These are phyloP conservation scores for Dissophora ornata DNA, from an alignment of 192 early-diverging fungal species.

Conservation along the genomic window DNA sequence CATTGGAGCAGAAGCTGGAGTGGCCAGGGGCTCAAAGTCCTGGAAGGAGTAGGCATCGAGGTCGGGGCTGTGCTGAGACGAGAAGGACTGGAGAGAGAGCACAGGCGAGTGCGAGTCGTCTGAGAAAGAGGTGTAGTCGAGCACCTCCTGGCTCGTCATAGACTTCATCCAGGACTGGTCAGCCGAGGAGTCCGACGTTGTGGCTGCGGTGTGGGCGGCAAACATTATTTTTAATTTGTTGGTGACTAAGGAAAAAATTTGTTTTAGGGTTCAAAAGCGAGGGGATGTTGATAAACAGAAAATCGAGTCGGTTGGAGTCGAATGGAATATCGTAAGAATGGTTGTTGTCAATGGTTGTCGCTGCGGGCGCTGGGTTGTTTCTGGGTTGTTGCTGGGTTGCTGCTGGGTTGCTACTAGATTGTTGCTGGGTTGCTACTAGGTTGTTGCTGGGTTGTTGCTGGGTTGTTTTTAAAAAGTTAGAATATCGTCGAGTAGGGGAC, in stretches of 20 bases:
- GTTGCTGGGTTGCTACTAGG: neutral
- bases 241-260: neutral
- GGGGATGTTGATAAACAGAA: neutral
- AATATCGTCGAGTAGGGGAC: conserved; percentile 18
- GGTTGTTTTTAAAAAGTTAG: neutral
- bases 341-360: too few relatives aligned
- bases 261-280: conserved; percentile 9
- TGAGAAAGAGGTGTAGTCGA: conserved; percentile 53
- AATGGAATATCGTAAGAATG: too few relatives aligned
- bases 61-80: conserved; percentile 45
- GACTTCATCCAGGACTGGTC: conserved; percentile 11
- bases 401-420: neutral
- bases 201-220: conserved; percentile 10
- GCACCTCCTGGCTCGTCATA: conserved; percentile 23
- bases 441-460: neutral
- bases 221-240: neutral
- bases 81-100: conserved; percentile 45
- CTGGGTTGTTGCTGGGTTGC: neutral
- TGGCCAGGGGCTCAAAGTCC: conserved; percentile 17
- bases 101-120: conserved; percentile 44
- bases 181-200: neutral
- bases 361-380: neutral
- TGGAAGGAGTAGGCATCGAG: conserved; percentile 30
- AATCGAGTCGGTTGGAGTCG: too few relatives aligned
- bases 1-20: conserved; percentile 3